phyloP scores from a whole-genome alignment of 106 monocot genomes.

The Ottelia alismoides region DNA sequence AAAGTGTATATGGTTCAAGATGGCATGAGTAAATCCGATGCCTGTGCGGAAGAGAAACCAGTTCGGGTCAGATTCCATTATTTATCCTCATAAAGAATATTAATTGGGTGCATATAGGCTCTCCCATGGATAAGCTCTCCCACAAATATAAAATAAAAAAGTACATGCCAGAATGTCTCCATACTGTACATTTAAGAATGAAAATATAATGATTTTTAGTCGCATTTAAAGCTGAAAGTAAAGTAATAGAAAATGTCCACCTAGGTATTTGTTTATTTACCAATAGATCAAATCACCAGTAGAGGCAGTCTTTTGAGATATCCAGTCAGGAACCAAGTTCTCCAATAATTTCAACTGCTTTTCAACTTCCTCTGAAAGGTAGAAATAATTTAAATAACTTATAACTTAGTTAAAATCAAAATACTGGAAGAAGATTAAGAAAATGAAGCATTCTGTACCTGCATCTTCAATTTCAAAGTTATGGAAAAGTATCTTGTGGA shows the following conservation, averaged over 20 bases:
- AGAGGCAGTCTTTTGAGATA: conserved; percentile 26
- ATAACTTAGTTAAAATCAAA: background rate
- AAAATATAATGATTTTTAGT: no score
- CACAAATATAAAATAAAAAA: no score
- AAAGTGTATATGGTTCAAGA: no score
- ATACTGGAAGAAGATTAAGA: background rate
- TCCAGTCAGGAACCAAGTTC: conserved; percentile 67
- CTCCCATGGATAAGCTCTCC: no score
- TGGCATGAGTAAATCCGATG: no score
- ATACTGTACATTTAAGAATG: no score
- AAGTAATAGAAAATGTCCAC: background rate
- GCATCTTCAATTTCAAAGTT: conserved; percentile 74
- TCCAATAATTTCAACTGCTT: conserved; percentile 61
- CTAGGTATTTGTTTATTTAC: conserved; percentile 18
- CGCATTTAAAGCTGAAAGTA: background rate
- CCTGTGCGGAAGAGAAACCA: no score
- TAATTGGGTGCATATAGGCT: no score
- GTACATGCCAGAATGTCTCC: no score
- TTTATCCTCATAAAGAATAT: no score
- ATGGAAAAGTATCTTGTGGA: conserved; percentile 75
- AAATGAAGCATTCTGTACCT: conserved; percentile 13
- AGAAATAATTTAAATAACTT: background rate
- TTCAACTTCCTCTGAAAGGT: conserved; percentile 60
- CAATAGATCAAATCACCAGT: conserved; percentile 57
- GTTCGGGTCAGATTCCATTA: no score